Evolutionary conservation across 495 filamentous ascomycete genomes (phyloP).

Genomic region (Aspergillus sparsus): DNA sequence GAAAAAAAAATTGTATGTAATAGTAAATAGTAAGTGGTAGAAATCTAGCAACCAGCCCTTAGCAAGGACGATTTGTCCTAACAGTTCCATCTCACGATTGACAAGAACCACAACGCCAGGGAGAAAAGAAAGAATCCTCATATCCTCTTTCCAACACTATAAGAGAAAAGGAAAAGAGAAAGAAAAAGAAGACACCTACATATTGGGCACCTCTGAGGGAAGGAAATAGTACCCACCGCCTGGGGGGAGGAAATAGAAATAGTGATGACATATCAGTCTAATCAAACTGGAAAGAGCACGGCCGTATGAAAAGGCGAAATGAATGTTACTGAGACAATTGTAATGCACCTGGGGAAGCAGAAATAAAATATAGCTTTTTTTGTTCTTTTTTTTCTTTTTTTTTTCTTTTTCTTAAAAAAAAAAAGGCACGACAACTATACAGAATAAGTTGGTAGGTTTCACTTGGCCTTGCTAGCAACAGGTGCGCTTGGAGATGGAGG

Average conservation of each 20-base stretch:
- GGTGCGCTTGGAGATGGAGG: slow-evolving; percentile 51
- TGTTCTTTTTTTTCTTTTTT: too few relatives aligned
- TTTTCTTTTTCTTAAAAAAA: too few relatives aligned
- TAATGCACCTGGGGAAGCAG: slow-evolving; percentile 13
- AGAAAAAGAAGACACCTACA: slow-evolving; percentile 10
- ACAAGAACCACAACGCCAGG: slow-evolving; percentile 28
- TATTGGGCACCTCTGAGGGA: slow-evolving; percentile 3
- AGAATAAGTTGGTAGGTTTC: slow-evolving; percentile 13
- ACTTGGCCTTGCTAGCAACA: slow-evolving; percentile 47
- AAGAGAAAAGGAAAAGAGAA: slow-evolving; percentile 6
- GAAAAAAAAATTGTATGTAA: slow-evolving; percentile 8
- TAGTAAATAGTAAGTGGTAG: slow-evolving; percentile 6
- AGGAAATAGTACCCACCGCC: slow-evolving; percentile 12
- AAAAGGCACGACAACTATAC: slow-evolving; percentile 15
- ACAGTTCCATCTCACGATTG: slow-evolving; percentile 12
- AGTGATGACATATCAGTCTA: slow-evolving; percentile 14
- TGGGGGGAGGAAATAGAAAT: slow-evolving; percentile 10
- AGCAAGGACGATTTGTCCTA: slow-evolving; percentile 15
- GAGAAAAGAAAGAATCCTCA: slow-evolving; percentile 12
- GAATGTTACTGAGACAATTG: slow-evolving; percentile 19
- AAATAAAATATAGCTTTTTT: background rate
- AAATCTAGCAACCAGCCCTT: slow-evolving; percentile 24
- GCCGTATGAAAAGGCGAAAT: slow-evolving; percentile 16
- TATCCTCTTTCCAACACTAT: slow-evolving; percentile 14
- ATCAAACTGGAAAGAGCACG: slow-evolving; percentile 6